Evolutionary conservation across 179 eudicot genomes (phyloP).

Genomic region (Vitellaria paradoxa): DNA sequence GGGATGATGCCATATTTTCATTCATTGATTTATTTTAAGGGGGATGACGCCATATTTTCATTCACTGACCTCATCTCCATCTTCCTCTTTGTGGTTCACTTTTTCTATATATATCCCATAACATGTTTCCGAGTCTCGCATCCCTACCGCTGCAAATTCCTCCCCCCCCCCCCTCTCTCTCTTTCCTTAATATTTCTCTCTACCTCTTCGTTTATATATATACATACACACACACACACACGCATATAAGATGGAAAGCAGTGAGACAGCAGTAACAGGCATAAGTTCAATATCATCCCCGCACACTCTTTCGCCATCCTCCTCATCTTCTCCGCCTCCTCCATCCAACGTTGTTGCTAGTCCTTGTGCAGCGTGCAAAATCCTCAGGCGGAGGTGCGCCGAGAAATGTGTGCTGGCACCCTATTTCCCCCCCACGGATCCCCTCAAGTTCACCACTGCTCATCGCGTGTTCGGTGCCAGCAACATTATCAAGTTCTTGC

Average conservation of each 20-base stretch:
- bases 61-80: no score
- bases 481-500: slow-evolving; percentile 61
- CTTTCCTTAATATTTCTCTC: background rate
- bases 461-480: slow-evolving; percentile 74
- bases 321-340: slow-evolving; percentile 5
- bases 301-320: background rate
- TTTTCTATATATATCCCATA: no score
- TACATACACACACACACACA: no score
- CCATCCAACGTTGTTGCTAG: slow-evolving; percentile 26
- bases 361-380: slow-evolving; percentile 66
- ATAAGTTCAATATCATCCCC: background rate
- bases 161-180: background rate
- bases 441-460: slow-evolving; percentile 60
- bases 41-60: no score
- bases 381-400: slow-evolving; percentile 49
- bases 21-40: no score
- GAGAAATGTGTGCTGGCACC: slow-evolving; percentile 58
- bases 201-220: no score
- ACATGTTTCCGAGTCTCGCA: background rate
- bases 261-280: background rate
- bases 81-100: no score
- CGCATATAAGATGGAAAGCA: background rate
- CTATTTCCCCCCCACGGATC: slow-evolving; percentile 61
- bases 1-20: no score
- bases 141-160: background rate